Evolutionary conservation across 1,284 basidiomycete genomes (phyloP), one percentile per base, ranked within the genome.

Genomic region (Malassezia psittaci): DNA sequence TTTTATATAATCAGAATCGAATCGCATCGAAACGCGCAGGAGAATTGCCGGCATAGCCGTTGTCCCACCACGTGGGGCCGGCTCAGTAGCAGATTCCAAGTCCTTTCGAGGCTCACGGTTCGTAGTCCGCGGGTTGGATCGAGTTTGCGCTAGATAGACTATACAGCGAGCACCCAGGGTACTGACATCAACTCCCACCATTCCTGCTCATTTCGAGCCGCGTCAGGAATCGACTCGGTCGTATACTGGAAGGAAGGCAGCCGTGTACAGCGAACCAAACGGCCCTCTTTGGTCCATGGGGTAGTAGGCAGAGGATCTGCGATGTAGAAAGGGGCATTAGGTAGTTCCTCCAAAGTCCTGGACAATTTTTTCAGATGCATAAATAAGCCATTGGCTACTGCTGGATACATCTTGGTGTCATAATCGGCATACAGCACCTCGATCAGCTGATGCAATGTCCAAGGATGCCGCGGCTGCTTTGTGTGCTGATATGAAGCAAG

Each of bases 341-440:
- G 24, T 9, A 37, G 33, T 15, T 42, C 35, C 3, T 19, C 33
- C 6, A 24, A 4, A 16, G n/a, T 24, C 15, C 12, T 16, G 9
- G 39, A 38, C 8, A 91, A 76, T 72, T 90, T 90, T 54, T 77
- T 76, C 63, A 93, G 75, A 73, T 91, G 89, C 57, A 88, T 75
- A 49, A 82, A 78, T 3, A 89, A 78, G 15, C 83, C 81, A 51
- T 80, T 78, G 5, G 84, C 81, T 7, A 89, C 89, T 12, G 86
- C 82, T 2, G 81, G 79, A 82, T 85, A 86, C 38, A 91, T 71
- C 5, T 80, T 79, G 66, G 81, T 79, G 11, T 66, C 60, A 64
- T 87, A 87, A 12, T 79, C 76, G 16, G 81, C 80, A 67, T 88
- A 89, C 46, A 90, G 80, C 16, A 63, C 64, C 11, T 55, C 51